Evolutionary conservation across 129 eudicot species (phyloP).

Genomic region (Logfia minima): DNA sequence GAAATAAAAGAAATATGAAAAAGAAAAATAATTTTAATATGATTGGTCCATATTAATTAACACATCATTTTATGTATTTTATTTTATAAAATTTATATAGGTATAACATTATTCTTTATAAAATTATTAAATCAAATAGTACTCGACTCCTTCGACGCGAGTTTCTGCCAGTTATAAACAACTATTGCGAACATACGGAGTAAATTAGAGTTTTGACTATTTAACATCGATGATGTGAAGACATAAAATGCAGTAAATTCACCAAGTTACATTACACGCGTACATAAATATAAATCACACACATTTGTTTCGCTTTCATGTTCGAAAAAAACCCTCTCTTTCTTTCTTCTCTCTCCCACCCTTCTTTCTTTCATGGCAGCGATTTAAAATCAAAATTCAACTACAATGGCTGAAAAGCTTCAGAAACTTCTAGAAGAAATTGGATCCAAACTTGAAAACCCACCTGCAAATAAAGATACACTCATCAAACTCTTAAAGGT

Average conservation of each 20-base stretch:
- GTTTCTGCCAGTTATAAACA: too few species aligned
- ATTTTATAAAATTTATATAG: too few species aligned
- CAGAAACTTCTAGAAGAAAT: conserved; percentile 68
- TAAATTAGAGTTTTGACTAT: not conserved
- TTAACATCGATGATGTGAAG: too few species aligned
- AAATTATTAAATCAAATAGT: too few species aligned
- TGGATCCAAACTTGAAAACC: conserved; percentile 75
- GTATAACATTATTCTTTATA: too few species aligned
- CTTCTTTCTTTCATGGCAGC: not conserved
- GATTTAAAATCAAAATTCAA: conserved; percentile 5
- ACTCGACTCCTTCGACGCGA: too few species aligned
- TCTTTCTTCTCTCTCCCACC: not conserved
- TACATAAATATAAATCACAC: not conserved
- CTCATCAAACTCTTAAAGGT: conserved; percentile 89
- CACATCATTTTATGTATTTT: too few species aligned
- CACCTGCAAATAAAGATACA: conserved; percentile 72
- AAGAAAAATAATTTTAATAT: too few species aligned
- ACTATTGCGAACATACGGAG: too few species aligned
- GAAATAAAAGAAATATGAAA: too few species aligned
- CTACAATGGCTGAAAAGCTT: conserved; percentile 62
- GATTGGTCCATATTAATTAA: too few species aligned
- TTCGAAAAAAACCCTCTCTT: conserved; percentile 6
- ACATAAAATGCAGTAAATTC: too few species aligned
- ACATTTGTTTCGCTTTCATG: not conserved
- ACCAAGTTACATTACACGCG: not conserved